These are phyloP conservation scores for Taxawa tesnikishii DNA, from an alignment of 2,329 filamentous ascomycete species.

Conservation along the genomic window DNA sequence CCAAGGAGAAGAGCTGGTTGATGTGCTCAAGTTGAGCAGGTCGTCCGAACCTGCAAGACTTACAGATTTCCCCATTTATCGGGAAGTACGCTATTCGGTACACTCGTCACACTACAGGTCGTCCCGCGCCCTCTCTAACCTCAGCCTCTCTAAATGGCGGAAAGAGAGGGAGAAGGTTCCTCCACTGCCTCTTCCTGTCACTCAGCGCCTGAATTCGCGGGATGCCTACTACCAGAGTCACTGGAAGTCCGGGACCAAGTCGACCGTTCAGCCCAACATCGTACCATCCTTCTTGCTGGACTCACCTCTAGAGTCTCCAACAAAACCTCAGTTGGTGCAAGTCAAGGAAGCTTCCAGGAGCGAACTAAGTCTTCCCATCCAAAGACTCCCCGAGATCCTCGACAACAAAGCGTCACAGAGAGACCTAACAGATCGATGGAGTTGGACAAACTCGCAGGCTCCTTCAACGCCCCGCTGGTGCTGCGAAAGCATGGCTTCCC, in stretches of 20 bases:
- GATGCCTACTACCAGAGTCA: not conserved
- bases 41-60: slow-evolving; percentile 1
- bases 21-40: slow-evolving; percentile 9
- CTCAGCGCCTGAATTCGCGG: not conserved
- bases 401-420: not conserved
- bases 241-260: too few relatives aligned
- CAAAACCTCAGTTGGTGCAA: too few relatives aligned
- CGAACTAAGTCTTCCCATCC: slow-evolving; percentile 2
- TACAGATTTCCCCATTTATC: slow-evolving; percentile 6
- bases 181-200: not conserved
- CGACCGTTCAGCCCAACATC: too few relatives aligned
- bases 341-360: not conserved
- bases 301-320: too few relatives aligned
- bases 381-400: slow-evolving; percentile 2
- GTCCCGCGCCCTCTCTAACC: too few relatives aligned
- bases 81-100: slow-evolving; percentile 10
- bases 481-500: too few relatives aligned
- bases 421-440: slow-evolving; percentile 11
- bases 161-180: slow-evolving; percentile 2
- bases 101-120: slow-evolving; percentile 6
- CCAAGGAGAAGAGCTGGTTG: slow-evolving; percentile 6
- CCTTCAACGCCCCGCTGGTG: slow-evolving; percentile 16
- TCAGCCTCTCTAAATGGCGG: slow-evolving; percentile 2
- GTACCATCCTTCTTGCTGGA: too few relatives aligned
- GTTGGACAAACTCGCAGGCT: slow-evolving; percentile 17